Percentiles rank a stretch among this genome's conserved stretches.
Conservation (phyloP, 2,329 filamentous ascomycete species). For the Aspergillus tubingensis region DNA sequence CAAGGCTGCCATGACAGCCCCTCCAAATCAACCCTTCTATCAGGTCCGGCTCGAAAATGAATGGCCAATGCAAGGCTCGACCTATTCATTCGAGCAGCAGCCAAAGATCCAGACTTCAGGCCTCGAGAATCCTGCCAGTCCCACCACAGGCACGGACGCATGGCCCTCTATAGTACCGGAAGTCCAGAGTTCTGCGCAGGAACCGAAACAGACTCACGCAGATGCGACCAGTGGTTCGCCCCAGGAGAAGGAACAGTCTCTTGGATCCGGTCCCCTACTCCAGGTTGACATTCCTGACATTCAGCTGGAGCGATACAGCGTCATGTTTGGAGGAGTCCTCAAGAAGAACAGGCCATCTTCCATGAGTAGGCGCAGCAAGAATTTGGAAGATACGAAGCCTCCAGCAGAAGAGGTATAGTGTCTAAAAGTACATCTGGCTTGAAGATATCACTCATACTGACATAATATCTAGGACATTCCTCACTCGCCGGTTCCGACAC, state of each 20-base stretch:
- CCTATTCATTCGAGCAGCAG: constrained; percentile 24
- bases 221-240: not conserved
- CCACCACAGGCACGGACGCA: constrained; percentile 16
- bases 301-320: constrained; percentile 84
- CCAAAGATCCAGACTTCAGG: constrained; percentile 2
- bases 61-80: constrained; percentile 23
- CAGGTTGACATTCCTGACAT: constrained; percentile 78
- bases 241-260: constrained; percentile 9
- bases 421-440: no score
- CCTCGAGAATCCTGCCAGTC: constrained; percentile 7
- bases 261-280: constrained; percentile 49
- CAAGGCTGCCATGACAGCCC: constrained; percentile 32
- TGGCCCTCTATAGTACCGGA: constrained; percentile 31
- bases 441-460: not conserved
- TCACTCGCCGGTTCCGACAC: constrained; percentile 29
- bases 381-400: constrained; percentile 54
- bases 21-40: constrained; percentile 31
- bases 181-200: constrained; percentile 14
- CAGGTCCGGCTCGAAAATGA: constrained; percentile 27
- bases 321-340: constrained; percentile 85
- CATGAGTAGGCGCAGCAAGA: constrained; percentile 40
- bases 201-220: constrained; percentile 22
- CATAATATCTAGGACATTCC: constrained; percentile 2
- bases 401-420: constrained; percentile 48
- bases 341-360: constrained; percentile 44